Evolutionary conservation across 768 basidiomycete species (phyloP).

Genomic region (Flagelloscypha sp.): DNA sequence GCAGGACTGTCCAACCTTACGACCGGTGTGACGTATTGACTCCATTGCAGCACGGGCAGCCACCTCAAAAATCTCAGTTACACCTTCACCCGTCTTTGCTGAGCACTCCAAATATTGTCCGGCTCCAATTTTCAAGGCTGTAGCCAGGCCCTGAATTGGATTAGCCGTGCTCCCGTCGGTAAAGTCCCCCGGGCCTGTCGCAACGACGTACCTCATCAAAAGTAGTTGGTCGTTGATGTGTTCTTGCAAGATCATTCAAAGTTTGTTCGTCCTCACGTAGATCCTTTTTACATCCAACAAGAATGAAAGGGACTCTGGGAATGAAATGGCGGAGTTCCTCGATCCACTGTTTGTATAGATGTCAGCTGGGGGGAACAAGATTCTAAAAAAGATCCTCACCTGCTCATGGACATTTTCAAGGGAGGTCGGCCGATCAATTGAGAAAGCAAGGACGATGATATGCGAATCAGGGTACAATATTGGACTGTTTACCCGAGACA

Average conservation of each 20-base stretch:
- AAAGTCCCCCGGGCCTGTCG: no score
- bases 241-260: conserved; percentile 90
- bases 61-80: conserved; percentile 97
- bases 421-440: conserved; percentile 66
- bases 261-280: conserved; percentile 88
- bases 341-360: conserved; percentile 72
- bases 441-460: conserved; percentile 79
- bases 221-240: conserved; percentile 88
- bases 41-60: conserved; percentile 95
- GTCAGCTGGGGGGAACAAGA: no score
- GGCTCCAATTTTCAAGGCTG: conserved; percentile 94
- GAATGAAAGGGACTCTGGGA: conserved; percentile 86
- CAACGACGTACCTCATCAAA: conserved; percentile 78
- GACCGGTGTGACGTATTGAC: no score
- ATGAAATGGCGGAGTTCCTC: conserved; percentile 99
- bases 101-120: conserved; percentile 97
- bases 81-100: conserved; percentile 92
- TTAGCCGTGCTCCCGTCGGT: no score
- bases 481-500: no score
- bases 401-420: conserved; percentile 76
- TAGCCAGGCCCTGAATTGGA: conserved; percentile 71
- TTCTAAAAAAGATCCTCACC: no score
- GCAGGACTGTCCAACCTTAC: no score
- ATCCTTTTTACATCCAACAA: conserved; percentile 99
- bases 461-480: conserved; percentile 78